phyloP scores from a whole-genome alignment of 2,329 filamentous ascomycete species.

The Cercospora sojina region DNA sequence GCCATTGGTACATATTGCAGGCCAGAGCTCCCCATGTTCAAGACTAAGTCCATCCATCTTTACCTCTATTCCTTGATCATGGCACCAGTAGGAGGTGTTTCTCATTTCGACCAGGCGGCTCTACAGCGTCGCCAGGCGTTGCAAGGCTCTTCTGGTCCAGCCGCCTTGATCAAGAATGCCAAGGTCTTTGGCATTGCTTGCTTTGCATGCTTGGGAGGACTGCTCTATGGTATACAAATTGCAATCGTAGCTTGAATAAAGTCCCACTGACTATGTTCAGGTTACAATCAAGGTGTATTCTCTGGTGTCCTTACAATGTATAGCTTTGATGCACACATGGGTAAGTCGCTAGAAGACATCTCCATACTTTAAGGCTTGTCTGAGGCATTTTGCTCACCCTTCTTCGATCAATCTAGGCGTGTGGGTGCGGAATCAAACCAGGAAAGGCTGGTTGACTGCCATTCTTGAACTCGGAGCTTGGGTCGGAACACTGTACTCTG shows the following conservation, averaged over 20 bases:
- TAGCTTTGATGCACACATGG: constrained; percentile 48
- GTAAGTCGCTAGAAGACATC: constrained; percentile 16
- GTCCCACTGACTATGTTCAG: constrained; percentile 42
- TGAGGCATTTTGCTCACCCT: background rate
- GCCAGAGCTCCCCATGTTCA: background rate
- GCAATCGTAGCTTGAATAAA: background rate
- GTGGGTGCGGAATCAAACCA: constrained; percentile 40
- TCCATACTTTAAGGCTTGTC: background rate
- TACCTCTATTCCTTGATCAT: constrained; percentile 28
- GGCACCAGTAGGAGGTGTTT: constrained; percentile 40
- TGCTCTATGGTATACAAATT: constrained; percentile 53
- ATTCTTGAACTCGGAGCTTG: constrained; percentile 76
- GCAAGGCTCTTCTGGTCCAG: constrained; percentile 45
- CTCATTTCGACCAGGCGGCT: constrained; percentile 44
- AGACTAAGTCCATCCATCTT: background rate
- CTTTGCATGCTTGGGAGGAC: constrained; percentile 54
- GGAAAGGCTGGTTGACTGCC: constrained; percentile 53
- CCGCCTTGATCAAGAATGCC: constrained; percentile 53
- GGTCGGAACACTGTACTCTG: constrained; percentile 69
- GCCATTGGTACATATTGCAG: constrained; percentile 12
- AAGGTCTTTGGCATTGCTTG: constrained; percentile 57
- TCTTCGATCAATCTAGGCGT: constrained; percentile 5
- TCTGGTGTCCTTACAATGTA: constrained; percentile 62
- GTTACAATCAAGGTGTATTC: constrained; percentile 75
- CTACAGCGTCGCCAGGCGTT: constrained; percentile 44